A percentile compares a stretch with the other conserved stretches of the same genome.
These are phyloP conservation scores for Chondrostereum purpureum DNA, from an alignment of 1,284 basidiomycete genomes.

Conservation along the genomic window DNA sequence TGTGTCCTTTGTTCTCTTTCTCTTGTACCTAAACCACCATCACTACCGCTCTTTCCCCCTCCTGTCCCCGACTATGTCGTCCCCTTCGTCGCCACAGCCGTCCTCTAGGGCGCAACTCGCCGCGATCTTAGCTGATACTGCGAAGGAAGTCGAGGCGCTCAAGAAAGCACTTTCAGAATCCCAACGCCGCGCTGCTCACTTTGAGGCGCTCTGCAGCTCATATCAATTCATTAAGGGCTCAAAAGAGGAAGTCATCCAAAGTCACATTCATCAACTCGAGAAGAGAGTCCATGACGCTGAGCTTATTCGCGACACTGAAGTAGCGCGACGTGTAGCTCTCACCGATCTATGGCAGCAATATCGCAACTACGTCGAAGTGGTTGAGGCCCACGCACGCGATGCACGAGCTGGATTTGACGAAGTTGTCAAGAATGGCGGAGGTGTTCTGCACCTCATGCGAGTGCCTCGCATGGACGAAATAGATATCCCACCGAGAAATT, in stretches of 20 bases:
- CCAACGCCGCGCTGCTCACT: constrained; percentile 10
- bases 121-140: constrained; percentile 8
- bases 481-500: not conserved
- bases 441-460: constrained; percentile 25
- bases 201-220: constrained; percentile 7
- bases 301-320: constrained; percentile 52
- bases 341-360: constrained; percentile 49
- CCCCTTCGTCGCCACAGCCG: not conserved
- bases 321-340: constrained; percentile 41
- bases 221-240: constrained; percentile 1
- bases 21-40: not conserved
- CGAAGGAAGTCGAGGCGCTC: constrained; percentile 8
- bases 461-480: not conserved
- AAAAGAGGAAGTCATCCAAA: constrained; percentile 8
- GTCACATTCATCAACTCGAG: constrained; percentile 26
- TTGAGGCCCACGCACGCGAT: constrained; percentile 43
- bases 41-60: not conserved
- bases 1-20: not conserved
- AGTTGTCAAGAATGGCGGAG: constrained; percentile 39
- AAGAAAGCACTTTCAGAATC: constrained; percentile 6
- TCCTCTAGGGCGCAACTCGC: constrained; percentile 9
- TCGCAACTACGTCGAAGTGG: constrained; percentile 38
- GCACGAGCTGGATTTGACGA: constrained; percentile 44
- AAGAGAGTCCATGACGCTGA: constrained; percentile 53
- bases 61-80: not conserved